These are phyloP conservation scores for Lipomyces chichibuensis DNA, from an alignment of 805 yeast genomes.

Conservation along the genomic window DNA sequence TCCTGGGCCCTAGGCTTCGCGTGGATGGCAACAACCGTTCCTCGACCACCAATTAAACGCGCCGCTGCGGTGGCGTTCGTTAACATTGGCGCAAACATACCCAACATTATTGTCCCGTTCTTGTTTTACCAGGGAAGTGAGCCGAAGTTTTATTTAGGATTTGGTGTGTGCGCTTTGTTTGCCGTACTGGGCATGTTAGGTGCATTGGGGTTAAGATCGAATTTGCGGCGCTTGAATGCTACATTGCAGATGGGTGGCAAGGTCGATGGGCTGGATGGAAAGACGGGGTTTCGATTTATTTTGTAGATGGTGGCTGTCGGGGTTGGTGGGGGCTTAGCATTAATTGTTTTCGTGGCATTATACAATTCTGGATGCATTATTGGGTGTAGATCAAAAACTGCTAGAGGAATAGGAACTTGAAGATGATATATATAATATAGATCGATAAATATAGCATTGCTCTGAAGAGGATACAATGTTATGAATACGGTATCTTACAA, in stretches of 20 bases:
- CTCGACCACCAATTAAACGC: slow-evolving; percentile 56
- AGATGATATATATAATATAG: no score
- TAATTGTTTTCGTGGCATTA: neutral
- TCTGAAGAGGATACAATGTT: no score
- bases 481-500: no score
- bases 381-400: neutral
- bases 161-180: slow-evolving; percentile 37
- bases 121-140: slow-evolving; percentile 32
- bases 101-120: slow-evolving; percentile 40
- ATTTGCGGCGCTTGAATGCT: slow-evolving; percentile 33
- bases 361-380: neutral
- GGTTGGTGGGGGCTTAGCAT: neutral
- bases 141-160: slow-evolving; percentile 41
- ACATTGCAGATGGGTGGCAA: slow-evolving; percentile 35
- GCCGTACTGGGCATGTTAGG: slow-evolving; percentile 26
- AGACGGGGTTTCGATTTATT: slow-evolving; percentile 38
- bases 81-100: slow-evolving; percentile 46
- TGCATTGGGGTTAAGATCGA: slow-evolving; percentile 21
- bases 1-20: slow-evolving; percentile 57
- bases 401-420: no score
- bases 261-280: slow-evolving; percentile 41
- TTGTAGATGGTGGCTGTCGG: slow-evolving; percentile 13
- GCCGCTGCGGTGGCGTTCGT: slow-evolving; percentile 54
- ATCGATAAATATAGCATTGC: no score
- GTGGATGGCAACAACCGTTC: slow-evolving; percentile 59